Conservation (phyloP, 129 eudicot genomes). For the Artemisia tridentata region DNA sequence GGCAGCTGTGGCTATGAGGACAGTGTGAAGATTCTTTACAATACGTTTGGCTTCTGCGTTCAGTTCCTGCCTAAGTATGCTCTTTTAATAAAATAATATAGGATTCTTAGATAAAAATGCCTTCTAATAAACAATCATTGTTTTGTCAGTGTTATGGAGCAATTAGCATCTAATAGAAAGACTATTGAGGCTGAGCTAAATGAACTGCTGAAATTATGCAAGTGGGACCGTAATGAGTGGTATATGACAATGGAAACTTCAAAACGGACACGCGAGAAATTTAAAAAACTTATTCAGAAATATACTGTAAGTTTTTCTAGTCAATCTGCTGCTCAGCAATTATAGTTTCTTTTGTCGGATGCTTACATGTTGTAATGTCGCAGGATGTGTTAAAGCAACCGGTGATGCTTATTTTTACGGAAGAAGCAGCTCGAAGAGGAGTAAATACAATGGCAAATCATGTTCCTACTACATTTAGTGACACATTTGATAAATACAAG, state of each 20-base stretch:
- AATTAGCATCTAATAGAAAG: conserved; percentile 48
- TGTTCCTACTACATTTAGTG: conserved; percentile 22
- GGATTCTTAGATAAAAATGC: not conserved
- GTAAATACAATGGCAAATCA: conserved; percentile 23
- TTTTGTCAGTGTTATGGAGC: conserved; percentile 50
- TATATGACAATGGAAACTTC: conserved; percentile 55
- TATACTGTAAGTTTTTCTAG: conserved; percentile 56
- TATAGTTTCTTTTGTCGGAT: conserved; percentile 3
- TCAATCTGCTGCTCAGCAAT: no score
- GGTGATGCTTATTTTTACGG: conserved; percentile 49
- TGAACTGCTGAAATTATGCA: conserved; percentile 57
- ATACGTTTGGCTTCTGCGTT: conserved; percentile 74
- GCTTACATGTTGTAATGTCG: conserved; percentile 13
- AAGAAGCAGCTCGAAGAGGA: conserved; percentile 51
- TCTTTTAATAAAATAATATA: not conserved
- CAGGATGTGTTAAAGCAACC: conserved; percentile 86
- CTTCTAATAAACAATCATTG: not conserved
- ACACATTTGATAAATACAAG: conserved; percentile 46
- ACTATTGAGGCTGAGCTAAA: conserved; percentile 60
- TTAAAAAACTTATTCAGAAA: conserved; percentile 66
- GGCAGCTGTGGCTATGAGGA: conserved; percentile 54
- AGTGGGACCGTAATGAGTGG: conserved; percentile 68
- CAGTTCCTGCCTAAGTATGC: conserved; percentile 69
- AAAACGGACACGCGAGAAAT: conserved; percentile 61
- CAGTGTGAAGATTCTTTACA: conserved; percentile 67